Base-by-base conservation (phyloP, 306 rosid genomes). In the Casuarina glauca region DNA sequence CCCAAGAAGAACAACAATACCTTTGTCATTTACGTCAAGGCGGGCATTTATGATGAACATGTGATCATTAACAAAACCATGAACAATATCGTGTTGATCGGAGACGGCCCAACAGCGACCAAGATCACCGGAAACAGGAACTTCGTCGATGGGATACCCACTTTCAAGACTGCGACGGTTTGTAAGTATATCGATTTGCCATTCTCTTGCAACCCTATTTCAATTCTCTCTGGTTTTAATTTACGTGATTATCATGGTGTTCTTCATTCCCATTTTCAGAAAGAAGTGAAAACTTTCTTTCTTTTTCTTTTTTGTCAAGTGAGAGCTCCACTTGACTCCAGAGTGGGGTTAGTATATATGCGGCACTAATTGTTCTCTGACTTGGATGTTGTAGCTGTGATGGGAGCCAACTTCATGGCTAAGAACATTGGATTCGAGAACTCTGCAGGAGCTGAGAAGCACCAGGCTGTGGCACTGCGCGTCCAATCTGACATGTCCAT, bases 71-170 rank as follows among this genome's bases (percentile, higher is more conserved):
- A 39, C 2, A 81, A 78, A 76, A 0, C 3, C 1, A 87, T 84
- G 93, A 83, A 79, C 6, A 43, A 73, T 42, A 85, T 94, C 58
- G 80, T 86, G 39, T 54, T 94, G 63, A 55, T 89, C 16, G 98
- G 97, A 8, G 98, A 94, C 58, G 98, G 98, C 41, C 90, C 98
- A 6, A 79, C 85, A 6, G 88, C 84, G 70, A 89, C 97, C 49
- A 86, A 1, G 52, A 76, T 94, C 88, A 86, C 87, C 2, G 88
- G 82, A 1, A 80, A 26, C 49, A 55, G 39, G 58, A 90, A 84
- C 82, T 86, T 16, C 17, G 32, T 11, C 0, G 96, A 90, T 16
- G 97, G 97, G 20, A 3, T 41, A 36, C 72, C 76, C 13, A 87
- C 96, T 4, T 88, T 75, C 82, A 69, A 76, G 11, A 78, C 94